Evolutionary conservation across 139 green algal genomes (phyloP), one percentile per base, ranked within the genome.

Genomic region (Diplosphaera chodatii): DNA sequence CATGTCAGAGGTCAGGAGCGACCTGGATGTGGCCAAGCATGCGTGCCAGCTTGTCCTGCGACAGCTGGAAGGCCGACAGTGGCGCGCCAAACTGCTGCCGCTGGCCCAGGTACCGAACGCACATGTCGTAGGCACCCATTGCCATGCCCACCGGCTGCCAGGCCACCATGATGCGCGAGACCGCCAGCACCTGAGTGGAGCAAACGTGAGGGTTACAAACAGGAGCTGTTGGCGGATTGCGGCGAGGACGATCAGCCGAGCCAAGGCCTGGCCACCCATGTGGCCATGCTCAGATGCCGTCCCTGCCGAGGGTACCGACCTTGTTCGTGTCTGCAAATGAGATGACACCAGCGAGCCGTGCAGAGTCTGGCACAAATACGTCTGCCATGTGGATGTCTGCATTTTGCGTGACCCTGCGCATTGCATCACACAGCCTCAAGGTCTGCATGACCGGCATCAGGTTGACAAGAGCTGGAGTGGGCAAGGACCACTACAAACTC

Each of bases 91-190:
- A 98, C 84, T 98, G 93, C 71, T 77, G 22, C 28, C 93, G 84
- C 82, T 98, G 80, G 21, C 73, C 40, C 67, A 91, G 65, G 76
- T 97, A 97, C 41, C 91, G 80, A 27, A 80, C 75, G 10, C 72
- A 85, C 87, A 97, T 92, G 81, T 98, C 93, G 77, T 96, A 98
- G 31, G 90, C 89, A 18, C 93, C 93, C 83, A 93, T 85, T 21
- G 82, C 82, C 27, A 98, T 84, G 40, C 93, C 93, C 37, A 98
- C 87, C 0, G 93, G 93, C 84, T 96, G 91, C 93, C 93, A 98
- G 15, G 87, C 90, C 37, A 98, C 93, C 93, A 97, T 96, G 34
- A 98, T 84, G 68, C 93, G 86, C 33, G 79, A 91, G 41, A 95
- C 86, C 25, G 87, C 91, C 71, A 97, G 82, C 37, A 97, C 87